Base-by-base conservation (phyloP, 805 yeast genomes). In the Candida schatavii region DNA sequence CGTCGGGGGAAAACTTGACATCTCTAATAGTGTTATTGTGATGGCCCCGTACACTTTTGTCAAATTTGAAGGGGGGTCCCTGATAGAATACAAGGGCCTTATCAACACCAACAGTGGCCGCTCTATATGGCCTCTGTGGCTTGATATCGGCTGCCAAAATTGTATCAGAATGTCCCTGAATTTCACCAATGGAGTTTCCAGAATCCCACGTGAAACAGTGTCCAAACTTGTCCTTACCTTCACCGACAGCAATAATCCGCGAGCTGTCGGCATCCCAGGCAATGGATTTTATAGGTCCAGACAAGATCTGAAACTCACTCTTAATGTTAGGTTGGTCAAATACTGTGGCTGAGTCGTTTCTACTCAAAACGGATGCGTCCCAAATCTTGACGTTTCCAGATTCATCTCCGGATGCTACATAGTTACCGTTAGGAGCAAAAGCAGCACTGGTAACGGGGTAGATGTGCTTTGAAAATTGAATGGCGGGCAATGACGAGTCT, bases 141-240 rank as follows among this genome's bases (percentile, higher is more conserved):
- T 85, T 83, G 49, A 91, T 83, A 43, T 85, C 80, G 17, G 89
- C 96, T 0, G 93, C 88, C 56, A 86, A 88, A 56, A 91, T 80
- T 36, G 77, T 79, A 20, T 88, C 82, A 14, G 91, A 76, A 59
- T 93, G 99, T 19, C 99, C 99, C 37, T 89, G 81, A 53, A 91
- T 83, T 58, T 93, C 98, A 42, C 99, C 99, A 34, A 93, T 81
- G n/a, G 97, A 80, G 64, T 93, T 93, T 46, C 99, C 99, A 1
- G 96, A 78, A 57, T 93, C 99, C 77, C 85, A 85, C 5, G 96
- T 80, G 61, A 91, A 88, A 48, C 95, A 89, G 51, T 85, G 96
- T 5, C 98, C 99, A 57, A 79, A 90, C 46, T 85, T 77, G 52
- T 89, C 97, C 50, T 84, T 84, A 38, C 98, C 99, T 51, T 86